Base-by-base conservation (phyloP, 495 filamentous ascomycete species). In the Viridothelium virens region DNA sequence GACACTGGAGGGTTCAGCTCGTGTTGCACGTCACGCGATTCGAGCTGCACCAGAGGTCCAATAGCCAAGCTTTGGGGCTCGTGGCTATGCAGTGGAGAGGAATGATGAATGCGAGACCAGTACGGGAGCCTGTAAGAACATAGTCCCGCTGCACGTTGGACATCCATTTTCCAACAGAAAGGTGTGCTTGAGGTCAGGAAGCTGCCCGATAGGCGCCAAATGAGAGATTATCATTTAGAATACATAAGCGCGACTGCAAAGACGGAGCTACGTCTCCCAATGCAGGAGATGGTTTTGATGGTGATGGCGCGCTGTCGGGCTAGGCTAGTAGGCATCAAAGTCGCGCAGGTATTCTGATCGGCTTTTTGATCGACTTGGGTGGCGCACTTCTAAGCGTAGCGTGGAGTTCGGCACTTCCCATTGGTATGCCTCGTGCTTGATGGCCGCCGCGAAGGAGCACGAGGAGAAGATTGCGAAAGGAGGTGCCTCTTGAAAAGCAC, bases 161-260 rank as follows among this genome's bases (percentile, higher is more conserved):
- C 5, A 18, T 53, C 31, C 5, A n/a, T 7, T 34, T 1, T 33
- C 31, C 53, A 59, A 59, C 18, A 14, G 36, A 31, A 59, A 36
- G 18, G 10, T 59, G 25, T 34, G 53, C 5, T 33, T 36, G 33
- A 5, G 53, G 11, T 18, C 53, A 59, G 18, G 18, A 25, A 59
- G 31, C 53, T 59, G 18, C 53, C 53, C 53, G 31, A 59, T 36
- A 59, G 53, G 53, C 53, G 31, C 11, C 6, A 31, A 59, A 59
- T 10, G 31, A 14, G 6, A 59, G 33, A 31, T 36, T 59, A n/a
- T 2, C 53, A 25, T 25, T 25, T 25, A 25, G 25, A 25, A 25
- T 25, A 7, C 7, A 5, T 36, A 59, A 59, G 53, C 53, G 53
- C 53, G 18, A 31, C 53, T 59, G 5, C 53, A 34, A 9, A 34